These are phyloP conservation scores for Priceomyces melissophilus DNA, from an alignment of 805 yeast genomes.

Conservation along the genomic window DNA sequence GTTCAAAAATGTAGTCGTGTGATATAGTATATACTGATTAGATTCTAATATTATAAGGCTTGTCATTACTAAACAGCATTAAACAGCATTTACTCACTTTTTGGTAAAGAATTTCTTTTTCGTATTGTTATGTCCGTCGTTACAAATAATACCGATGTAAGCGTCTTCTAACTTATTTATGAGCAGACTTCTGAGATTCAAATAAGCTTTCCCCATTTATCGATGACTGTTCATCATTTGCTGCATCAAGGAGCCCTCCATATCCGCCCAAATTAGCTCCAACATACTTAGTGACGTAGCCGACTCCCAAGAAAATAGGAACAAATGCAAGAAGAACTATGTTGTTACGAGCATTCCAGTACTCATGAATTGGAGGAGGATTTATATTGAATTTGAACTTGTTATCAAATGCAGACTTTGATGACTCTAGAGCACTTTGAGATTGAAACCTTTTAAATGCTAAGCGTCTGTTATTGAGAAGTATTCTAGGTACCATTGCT, in stretches of 20 bases:
- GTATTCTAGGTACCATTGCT: slow-evolving; percentile 26
- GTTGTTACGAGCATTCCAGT: slow-evolving; percentile 41
- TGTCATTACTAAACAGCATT: no score
- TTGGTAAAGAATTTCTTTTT: no score
- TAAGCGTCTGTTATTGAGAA: slow-evolving; percentile 11
- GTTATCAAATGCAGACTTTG: slow-evolving; percentile 36
- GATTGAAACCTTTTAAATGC: slow-evolving; percentile 29
- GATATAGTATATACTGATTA: no score
- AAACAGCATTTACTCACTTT: no score
- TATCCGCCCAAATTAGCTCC: slow-evolving; percentile 28
- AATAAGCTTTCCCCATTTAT: slow-evolving; percentile 35
- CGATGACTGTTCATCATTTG: slow-evolving; percentile 37
- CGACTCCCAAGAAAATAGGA: slow-evolving; percentile 34
- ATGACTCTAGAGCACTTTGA: slow-evolving; percentile 15
- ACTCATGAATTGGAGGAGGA: slow-evolving; percentile 45
- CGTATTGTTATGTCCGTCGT: no score
- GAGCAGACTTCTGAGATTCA: slow-evolving; percentile 27
- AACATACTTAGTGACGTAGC: slow-evolving; percentile 30
- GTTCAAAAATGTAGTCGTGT: no score
- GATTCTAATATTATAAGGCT: no score
- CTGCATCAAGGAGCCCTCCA: slow-evolving; percentile 30
- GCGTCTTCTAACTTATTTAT: no score
- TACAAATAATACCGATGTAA: no score
- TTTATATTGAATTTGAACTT: slow-evolving; percentile 38
- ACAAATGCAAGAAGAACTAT: slow-evolving; percentile 34